Evolutionary conservation across 2,329 filamentous ascomycete genomes (phyloP).

Genomic region (Fusarium kyushuense): DNA sequence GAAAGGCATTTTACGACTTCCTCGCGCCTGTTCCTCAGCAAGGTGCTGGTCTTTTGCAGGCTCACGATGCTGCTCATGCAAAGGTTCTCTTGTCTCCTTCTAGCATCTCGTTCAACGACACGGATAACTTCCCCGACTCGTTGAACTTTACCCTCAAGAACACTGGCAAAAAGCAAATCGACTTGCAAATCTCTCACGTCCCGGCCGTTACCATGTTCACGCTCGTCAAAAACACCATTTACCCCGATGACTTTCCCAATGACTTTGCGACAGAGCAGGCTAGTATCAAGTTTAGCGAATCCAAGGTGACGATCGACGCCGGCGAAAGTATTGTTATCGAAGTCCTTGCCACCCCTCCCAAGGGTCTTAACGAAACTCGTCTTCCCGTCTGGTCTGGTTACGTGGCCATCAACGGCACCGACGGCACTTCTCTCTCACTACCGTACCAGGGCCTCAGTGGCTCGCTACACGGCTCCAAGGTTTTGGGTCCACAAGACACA

Average conservation of each 20-base stretch:
- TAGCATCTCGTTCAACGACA: conserved; percentile 74
- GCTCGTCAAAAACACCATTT: conserved; percentile 50
- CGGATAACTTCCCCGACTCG: conserved; percentile 63
- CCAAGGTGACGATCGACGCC: conserved; percentile 58
- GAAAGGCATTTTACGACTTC: conserved; percentile 51
- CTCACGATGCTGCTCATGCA: conserved; percentile 68
- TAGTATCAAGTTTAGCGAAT: conserved; percentile 56
- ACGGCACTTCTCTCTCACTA: conserved; percentile 54
- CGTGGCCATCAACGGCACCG: conserved; percentile 56
- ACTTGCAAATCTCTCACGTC: conserved; percentile 64
- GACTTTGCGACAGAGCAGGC: conserved; percentile 58
- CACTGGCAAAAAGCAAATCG: conserved; percentile 60
- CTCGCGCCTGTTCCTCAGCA: conserved; percentile 70
- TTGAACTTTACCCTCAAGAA: conserved; percentile 69
- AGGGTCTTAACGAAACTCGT: conserved; percentile 51
- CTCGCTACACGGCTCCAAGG: conserved; percentile 49
- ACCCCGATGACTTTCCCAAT: conserved; percentile 60
- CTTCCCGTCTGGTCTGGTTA: conserved; percentile 59
- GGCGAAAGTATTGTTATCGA: conserved; percentile 59
- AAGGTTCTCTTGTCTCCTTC: conserved; percentile 65
- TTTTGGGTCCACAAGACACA: conserved; percentile 42
- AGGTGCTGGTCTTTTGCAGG: conserved; percentile 70
- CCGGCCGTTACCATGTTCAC: conserved; percentile 68
- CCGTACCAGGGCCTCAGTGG: conserved; percentile 58
- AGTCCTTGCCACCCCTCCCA: conserved; percentile 60